Evolutionary conservation across 768 basidiomycete species (phyloP).

Genomic region (Sarcomyxa edulis): DNA sequence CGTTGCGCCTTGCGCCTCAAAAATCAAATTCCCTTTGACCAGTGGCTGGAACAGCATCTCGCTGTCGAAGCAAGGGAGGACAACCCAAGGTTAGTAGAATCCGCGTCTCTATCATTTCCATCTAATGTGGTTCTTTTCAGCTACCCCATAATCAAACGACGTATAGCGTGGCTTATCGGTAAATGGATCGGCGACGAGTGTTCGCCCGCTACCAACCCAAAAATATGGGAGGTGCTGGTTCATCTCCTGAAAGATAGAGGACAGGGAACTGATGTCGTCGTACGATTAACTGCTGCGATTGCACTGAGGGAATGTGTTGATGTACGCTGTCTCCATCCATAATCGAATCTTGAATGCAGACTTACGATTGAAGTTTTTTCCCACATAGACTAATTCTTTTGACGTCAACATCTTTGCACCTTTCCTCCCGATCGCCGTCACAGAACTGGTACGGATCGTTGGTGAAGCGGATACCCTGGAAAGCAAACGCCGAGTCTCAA

Average conservation of each 20-base stretch:
- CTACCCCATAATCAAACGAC: slow-evolving; percentile 88
- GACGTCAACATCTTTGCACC: slow-evolving; percentile 61
- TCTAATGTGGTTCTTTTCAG: slow-evolving; percentile 32
- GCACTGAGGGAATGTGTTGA: slow-evolving; percentile 82
- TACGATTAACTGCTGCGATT: slow-evolving; percentile 78
- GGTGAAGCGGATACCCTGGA: slow-evolving; percentile 73
- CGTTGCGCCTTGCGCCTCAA: slow-evolving; percentile 65
- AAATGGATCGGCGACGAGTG: slow-evolving; percentile 78
- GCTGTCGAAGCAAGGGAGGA: slow-evolving; percentile 51
- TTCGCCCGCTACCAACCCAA: slow-evolving; percentile 49
- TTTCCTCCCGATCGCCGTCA: slow-evolving; percentile 53
- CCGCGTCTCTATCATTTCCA: background rate
- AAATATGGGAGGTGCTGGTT: slow-evolving; percentile 77
- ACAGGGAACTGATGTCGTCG: slow-evolving; percentile 74
- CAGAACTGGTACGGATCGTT: slow-evolving; percentile 65
- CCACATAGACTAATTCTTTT: slow-evolving; percentile 56
- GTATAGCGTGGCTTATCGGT: slow-evolving; percentile 92
- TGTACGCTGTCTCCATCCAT: slow-evolving; percentile 42
- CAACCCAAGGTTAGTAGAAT: slow-evolving; percentile 47
- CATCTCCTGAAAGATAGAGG: slow-evolving; percentile 70
- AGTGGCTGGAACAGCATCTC: slow-evolving; percentile 64
- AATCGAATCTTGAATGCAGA: background rate
- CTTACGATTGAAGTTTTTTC: slow-evolving; percentile 3
- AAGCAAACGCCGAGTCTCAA: slow-evolving; percentile 69
- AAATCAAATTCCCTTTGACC: slow-evolving; percentile 58